Conservation (phyloP, 2,329 filamentous ascomycete genomes). For the Xylariaceae sp. region DNA sequence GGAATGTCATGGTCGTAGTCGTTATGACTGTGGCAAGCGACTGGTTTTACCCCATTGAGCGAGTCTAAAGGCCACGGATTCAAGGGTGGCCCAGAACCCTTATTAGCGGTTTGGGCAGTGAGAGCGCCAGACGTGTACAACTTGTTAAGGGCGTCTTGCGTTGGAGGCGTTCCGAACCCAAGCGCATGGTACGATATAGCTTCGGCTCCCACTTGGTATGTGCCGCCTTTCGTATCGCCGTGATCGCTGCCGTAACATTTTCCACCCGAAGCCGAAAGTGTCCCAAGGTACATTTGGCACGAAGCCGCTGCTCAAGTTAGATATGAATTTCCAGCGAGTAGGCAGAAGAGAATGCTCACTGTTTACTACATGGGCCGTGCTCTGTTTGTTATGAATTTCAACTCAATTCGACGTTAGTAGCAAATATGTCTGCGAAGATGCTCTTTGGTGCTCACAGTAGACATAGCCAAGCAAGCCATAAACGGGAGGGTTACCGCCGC, state of each 20-base stretch:
- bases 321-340: constrained; percentile 8
- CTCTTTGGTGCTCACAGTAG: constrained; percentile 20
- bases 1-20: constrained; percentile 27
- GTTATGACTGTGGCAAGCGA: constrained; percentile 27
- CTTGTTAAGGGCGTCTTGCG: constrained; percentile 26
- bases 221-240: constrained; percentile 28
- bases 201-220: constrained; percentile 26
- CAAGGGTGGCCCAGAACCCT: constrained; percentile 21
- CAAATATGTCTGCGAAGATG: neutral
- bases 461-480: constrained; percentile 29
- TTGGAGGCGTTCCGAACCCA: constrained; percentile 21
- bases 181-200: constrained; percentile 28
- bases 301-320: constrained; percentile 13
- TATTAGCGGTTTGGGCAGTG: constrained; percentile 21
- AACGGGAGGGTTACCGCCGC: constrained; percentile 19
- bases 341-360: constrained; percentile 14
- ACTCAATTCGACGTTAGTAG: constrained; percentile 16
- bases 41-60: constrained; percentile 21
- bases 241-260: constrained; percentile 24
- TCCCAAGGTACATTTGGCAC: constrained; percentile 24
- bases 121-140: constrained; percentile 20
- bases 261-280: constrained; percentile 19
- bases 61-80: constrained; percentile 28
- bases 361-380: constrained; percentile 22
- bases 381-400: constrained; percentile 28